Base-by-base conservation (phyloP, 768 basidiomycete species). In the Pulveroboletus frians region DNA sequence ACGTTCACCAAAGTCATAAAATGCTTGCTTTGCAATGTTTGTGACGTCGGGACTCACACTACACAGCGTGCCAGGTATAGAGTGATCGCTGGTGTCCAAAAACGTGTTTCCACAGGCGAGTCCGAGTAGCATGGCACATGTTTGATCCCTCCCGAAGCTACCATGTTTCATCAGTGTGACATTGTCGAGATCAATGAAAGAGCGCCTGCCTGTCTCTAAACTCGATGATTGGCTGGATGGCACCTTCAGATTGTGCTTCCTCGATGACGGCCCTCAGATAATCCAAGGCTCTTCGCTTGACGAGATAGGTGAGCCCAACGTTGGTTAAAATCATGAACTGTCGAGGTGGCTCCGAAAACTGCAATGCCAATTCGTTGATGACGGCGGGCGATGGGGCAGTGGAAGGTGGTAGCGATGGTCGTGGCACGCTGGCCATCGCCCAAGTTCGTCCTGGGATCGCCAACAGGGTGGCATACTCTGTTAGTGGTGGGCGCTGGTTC, bases 321-420 rank as follows among this genome's bases (percentile, higher is more conserved):
- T 92, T 94, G 21, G 87, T 92, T 50, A 97, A 69, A 50, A 97
- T 78, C 75, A 97, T 81, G 64, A 93, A 95, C 59, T 91, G 85
- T 41, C 77, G 76, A 18, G 87, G 74, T 10, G 77, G 72, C 49
- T 87, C 82, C n/a, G 79, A 80, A 59, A 88, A 85, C 63, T 94
- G 90, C 17, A 80, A 78, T 0, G 85, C 86, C 35, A 95, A 73
- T 69, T 95, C 92, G 60, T 93, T 92, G 43, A 78, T 81, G 29
- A 78, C 69, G 2, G 77, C 70, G 11, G 84, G 82, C 1, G 72
- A 68, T 26, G 82, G 77, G 8, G 65, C 58, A 1, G 67, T 53
- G 31, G 66, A 63, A 11, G 79, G 73, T 0, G 64, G 51, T 2
- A 68, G 52, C 7, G 63, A 54, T 17, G 54, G 55, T 21, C 64